Percentiles rank a stretch among this genome's conserved stretches.
These are phyloP conservation scores for Striga asiatica DNA, from an alignment of 257 asterid genomes.

Conservation along the genomic window DNA sequence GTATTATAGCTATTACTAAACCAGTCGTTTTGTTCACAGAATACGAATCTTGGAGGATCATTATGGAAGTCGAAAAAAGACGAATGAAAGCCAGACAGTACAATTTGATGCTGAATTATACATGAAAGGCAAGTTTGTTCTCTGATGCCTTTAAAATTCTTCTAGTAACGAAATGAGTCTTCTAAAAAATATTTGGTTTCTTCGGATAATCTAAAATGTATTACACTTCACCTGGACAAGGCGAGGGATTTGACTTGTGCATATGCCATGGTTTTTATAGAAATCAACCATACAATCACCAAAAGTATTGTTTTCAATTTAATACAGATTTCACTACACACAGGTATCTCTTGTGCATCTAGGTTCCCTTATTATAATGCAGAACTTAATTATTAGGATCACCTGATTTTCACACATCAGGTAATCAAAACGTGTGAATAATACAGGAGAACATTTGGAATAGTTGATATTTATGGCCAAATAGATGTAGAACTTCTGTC, in stretches of 20 bases:
- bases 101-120: not conserved
- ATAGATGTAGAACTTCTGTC: too few relatives aligned
- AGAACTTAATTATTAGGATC: too few relatives aligned
- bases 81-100: too few relatives aligned
- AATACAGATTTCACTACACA: not conserved
- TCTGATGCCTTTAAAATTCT: too few relatives aligned
- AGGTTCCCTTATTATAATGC: not conserved
- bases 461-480: too few relatives aligned
- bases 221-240: conserved; percentile 4
- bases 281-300: not conserved
- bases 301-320: conserved; percentile 6
- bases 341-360: not conserved
- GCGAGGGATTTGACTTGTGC: not conserved
- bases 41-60: too few relatives aligned
- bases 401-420: not conserved
- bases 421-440: not conserved
- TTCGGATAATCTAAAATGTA: not conserved
- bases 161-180: not conserved
- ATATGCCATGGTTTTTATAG: too few relatives aligned
- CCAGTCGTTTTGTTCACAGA: too few relatives aligned
- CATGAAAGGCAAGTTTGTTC: not conserved
- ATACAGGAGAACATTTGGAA: too few relatives aligned
- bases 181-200: not conserved
- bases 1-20: too few relatives aligned
- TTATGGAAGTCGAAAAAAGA: too few relatives aligned